These are phyloP conservation scores for Jasminum sambac DNA, from an alignment of 257 asterid genomes.

Conservation along the genomic window DNA sequence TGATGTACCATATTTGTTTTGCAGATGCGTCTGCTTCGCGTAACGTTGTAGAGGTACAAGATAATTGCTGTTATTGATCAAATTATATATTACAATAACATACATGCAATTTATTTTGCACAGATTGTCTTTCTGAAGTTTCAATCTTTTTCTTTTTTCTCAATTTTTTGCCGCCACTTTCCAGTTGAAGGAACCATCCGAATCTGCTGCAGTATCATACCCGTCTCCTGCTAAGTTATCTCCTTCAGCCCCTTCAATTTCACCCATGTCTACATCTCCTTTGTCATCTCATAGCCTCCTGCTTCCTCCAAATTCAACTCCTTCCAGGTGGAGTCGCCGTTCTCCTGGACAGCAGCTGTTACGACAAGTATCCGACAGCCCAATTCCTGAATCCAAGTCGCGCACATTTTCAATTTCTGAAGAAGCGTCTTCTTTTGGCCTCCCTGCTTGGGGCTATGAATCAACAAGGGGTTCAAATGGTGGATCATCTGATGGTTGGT, in stretches of 20 bases:
- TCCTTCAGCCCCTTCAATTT: constrained; percentile 69
- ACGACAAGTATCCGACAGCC: constrained; percentile 77
- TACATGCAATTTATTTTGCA: constrained; percentile 13
- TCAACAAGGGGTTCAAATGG: constrained; percentile 71
- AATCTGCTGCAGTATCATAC: constrained; percentile 52
- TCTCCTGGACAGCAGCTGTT: constrained; percentile 67
- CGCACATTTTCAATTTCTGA: constrained; percentile 77
- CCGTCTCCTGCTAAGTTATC: constrained; percentile 70
- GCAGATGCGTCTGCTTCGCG: constrained; percentile 47
- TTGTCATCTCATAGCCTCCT: constrained; percentile 61
- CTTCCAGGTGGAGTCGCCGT: constrained; percentile 67
- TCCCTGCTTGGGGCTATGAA: constrained; percentile 72
- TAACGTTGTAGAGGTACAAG: constrained; percentile 41
- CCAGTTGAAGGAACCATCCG: constrained; percentile 63
- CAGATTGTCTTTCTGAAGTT: neutral
- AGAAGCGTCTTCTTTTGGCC: constrained; percentile 56
- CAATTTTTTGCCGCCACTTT: neutral
- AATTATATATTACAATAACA: neutral
- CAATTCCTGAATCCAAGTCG: constrained; percentile 59
- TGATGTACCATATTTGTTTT: constrained; percentile 7
- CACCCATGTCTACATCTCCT: constrained; percentile 67
- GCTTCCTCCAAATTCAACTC: constrained; percentile 67
- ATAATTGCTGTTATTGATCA: constrained; percentile 1
- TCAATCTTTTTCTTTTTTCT: constrained; percentile 1
- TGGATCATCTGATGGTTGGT: constrained; percentile 87